Percentiles rank a stretch among this genome's conserved stretches.
These are phyloP conservation scores for Fonsecaea nubica DNA, from an alignment of 2,329 filamentous ascomycete genomes.

Conservation along the genomic window DNA sequence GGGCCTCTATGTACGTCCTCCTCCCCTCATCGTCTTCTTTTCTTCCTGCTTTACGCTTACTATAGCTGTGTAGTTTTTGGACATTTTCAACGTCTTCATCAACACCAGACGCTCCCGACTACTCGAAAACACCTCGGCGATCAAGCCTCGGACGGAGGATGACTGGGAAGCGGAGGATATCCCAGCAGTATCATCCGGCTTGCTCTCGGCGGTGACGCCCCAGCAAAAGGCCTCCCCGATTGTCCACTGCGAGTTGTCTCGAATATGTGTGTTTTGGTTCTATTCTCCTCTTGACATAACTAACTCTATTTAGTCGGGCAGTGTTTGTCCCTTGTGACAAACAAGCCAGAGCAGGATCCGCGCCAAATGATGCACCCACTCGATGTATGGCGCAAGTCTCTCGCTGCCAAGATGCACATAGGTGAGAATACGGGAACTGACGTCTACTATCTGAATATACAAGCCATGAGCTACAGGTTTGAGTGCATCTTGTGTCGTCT, in stretches of 20 bases:
- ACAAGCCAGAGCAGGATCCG: slow-evolving; percentile 39
- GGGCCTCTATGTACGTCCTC: slow-evolving; percentile 39
- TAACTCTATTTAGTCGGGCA: slow-evolving; percentile 39
- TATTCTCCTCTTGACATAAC: slow-evolving; percentile 30
- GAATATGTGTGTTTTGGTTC: slow-evolving; percentile 38
- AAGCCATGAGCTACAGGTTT: slow-evolving; percentile 41
- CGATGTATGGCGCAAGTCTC: slow-evolving; percentile 39
- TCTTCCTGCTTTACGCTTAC: slow-evolving; percentile 37
- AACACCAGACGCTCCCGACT: slow-evolving; percentile 39
- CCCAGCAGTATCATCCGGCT: slow-evolving; percentile 33
- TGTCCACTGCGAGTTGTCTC: slow-evolving; percentile 39
- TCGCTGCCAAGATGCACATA: slow-evolving; percentile 40
- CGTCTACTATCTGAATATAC: slow-evolving; percentile 40
- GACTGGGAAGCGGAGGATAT: slow-evolving; percentile 40
- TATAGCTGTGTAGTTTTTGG: slow-evolving; percentile 36
- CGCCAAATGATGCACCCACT: slow-evolving; percentile 39
- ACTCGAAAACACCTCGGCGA: slow-evolving; percentile 37
- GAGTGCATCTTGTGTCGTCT: slow-evolving; percentile 40
- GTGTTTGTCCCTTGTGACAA: slow-evolving; percentile 37
- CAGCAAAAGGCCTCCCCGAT: slow-evolving; percentile 38
- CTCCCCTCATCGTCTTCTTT: slow-evolving; percentile 32
- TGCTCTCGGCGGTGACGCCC: slow-evolving; percentile 38
- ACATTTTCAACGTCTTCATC: slow-evolving; percentile 40
- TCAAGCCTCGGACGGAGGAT: slow-evolving; percentile 40
- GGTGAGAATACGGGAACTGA: slow-evolving; percentile 38